Percentiles rank a stretch among this genome's conserved stretches.
phyloP scores from a whole-genome alignment of 805 yeast genomes.

The Ogataea thermomethanolica region DNA sequence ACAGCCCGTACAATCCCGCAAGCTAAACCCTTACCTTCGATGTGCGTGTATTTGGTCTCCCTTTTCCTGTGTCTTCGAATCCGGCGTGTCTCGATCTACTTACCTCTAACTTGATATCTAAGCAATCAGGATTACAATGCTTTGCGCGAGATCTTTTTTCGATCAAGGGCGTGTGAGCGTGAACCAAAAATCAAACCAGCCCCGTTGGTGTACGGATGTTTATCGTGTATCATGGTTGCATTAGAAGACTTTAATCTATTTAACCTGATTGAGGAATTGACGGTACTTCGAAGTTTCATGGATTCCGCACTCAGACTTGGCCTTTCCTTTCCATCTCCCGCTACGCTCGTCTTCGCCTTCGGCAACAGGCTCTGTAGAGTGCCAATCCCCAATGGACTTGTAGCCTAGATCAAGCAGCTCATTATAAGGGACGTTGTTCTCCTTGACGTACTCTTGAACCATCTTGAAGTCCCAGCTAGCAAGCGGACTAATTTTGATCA shows the following conservation, averaged over 20 bases:
- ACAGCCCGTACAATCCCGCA: no score
- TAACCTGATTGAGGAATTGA: constrained; percentile 42
- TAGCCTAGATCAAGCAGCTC: constrained; percentile 81
- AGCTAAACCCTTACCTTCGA: no score
- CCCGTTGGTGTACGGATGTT: constrained; percentile 7
- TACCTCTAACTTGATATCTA: constrained; percentile 1
- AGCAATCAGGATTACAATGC: constrained; percentile 8
- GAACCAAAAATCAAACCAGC: constrained; percentile 1
- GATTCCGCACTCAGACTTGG: constrained; percentile 94
- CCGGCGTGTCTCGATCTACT: not conserved
- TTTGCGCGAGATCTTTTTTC: constrained; percentile 12
- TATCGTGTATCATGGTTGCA: not conserved
- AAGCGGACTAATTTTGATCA: constrained; percentile 85
- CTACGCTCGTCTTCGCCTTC: constrained; percentile 95
- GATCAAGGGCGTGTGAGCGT: constrained; percentile 4
- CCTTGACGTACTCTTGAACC: constrained; percentile 67
- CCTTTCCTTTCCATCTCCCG: constrained; percentile 95
- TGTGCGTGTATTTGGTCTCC: not conserved
- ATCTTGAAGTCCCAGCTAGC: constrained; percentile 76
- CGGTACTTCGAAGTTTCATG: constrained; percentile 79
- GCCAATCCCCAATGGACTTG: constrained; percentile 93
- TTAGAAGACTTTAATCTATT: no score
- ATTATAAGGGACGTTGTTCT: constrained; percentile 78
- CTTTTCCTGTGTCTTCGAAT: not conserved
- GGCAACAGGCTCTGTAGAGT: constrained; percentile 82